phyloP scores from a whole-genome alignment of 805 yeast species.

The Schizosaccharomyces osmophilus region DNA sequence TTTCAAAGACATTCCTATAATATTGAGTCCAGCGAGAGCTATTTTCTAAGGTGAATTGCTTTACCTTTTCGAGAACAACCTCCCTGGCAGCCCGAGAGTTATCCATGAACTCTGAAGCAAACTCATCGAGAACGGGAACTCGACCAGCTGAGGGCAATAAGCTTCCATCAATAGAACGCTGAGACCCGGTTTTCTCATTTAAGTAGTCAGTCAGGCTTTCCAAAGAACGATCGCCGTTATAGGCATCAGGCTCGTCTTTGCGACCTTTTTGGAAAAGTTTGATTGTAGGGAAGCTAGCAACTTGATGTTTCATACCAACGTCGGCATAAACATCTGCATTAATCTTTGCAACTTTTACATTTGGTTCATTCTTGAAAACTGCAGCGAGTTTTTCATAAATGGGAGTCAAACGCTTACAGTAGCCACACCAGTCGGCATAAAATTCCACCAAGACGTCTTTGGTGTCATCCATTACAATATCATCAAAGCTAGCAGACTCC shows the following conservation, averaged over 20 bases:
- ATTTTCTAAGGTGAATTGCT: background rate
- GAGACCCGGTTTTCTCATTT: constrained; percentile 34
- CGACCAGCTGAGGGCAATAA: constrained; percentile 20
- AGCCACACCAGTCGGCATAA: constrained; percentile 56
- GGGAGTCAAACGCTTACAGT: constrained; percentile 52
- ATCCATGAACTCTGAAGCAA: constrained; percentile 14
- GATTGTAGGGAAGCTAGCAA: constrained; percentile 76
- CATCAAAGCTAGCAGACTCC: constrained; percentile 22
- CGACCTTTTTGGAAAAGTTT: constrained; percentile 21
- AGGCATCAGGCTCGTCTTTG: constrained; percentile 38
- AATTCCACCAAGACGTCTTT: constrained; percentile 29
- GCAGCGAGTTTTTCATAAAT: constrained; percentile 25
- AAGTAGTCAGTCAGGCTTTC: constrained; percentile 49
- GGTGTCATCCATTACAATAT: constrained; percentile 16
- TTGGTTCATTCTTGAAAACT: constrained; percentile 10
- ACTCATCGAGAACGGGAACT: constrained; percentile 15
- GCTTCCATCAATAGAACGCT: constrained; percentile 22
- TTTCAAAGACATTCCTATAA: background rate
- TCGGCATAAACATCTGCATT: constrained; percentile 79
- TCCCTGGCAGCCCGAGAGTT: constrained; percentile 3
- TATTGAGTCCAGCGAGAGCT: background rate
- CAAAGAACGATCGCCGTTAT: constrained; percentile 47
- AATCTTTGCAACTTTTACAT: constrained; percentile 52
- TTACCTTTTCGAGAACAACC: background rate
- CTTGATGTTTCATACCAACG: constrained; percentile 23